Evolutionary conservation across 768 basidiomycete species (phyloP).

Genomic region (Amanita subjunquillea): DNA sequence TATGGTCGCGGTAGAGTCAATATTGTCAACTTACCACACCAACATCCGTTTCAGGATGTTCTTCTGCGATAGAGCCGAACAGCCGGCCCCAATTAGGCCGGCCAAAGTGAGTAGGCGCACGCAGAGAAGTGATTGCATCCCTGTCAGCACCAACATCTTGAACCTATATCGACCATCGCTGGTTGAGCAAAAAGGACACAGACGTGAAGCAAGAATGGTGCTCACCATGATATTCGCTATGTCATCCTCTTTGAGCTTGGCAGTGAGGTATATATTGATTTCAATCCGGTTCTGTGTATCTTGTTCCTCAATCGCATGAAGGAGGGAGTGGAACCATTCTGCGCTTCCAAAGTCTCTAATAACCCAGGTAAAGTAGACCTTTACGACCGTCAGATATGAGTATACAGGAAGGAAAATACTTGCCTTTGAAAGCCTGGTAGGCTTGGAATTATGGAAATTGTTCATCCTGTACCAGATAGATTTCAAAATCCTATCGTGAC

Average conservation of each 20-base stretch:
- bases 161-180: constrained; percentile 26
- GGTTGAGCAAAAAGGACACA: not conserved
- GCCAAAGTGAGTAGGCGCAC: constrained; percentile 90
- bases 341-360: constrained; percentile 87
- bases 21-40: constrained; percentile 53
- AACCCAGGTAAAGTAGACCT: constrained; percentile 91
- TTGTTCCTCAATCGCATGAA: constrained; percentile 90
- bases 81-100: constrained; percentile 80
- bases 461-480: constrained; percentile 97
- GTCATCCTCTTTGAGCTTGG: constrained; percentile 85
- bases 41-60: constrained; percentile 82
- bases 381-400: not conserved
- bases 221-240: constrained; percentile 81
- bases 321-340: constrained; percentile 90
- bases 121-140: constrained; percentile 82
- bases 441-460: constrained; percentile 62
- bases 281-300: constrained; percentile 80
- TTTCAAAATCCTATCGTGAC: constrained; percentile 57
- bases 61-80: constrained; percentile 63
- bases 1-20: not conserved
- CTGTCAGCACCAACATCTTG: constrained; percentile 90
- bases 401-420: not conserved
- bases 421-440: constrained; percentile 80
- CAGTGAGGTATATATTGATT: constrained; percentile 91
- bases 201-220: not conserved